Evolutionary conservation across 495 filamentous ascomycete genomes (phyloP), one percentile per base, ranked within the genome.

Genomic region (Annulohypoxylon bovei): DNA sequence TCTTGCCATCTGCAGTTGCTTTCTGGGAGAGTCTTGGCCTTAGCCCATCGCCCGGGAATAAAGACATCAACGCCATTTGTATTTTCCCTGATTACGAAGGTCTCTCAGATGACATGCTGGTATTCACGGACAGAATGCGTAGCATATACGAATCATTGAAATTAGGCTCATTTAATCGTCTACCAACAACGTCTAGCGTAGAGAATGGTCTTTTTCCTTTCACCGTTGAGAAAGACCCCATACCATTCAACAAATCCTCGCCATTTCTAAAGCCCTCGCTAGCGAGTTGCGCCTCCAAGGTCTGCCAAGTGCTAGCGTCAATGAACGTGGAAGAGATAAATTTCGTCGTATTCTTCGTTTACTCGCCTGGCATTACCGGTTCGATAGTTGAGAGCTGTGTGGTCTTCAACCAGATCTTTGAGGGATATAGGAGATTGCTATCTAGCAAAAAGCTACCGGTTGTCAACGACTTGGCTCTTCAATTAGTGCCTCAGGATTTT

Each of bases 11-110:
- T 5, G 91, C 92, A 1, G 76, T 97, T 7, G 75, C 85, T 0
- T 99, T 98, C 72, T 98, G 96, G 96, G 94, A 98, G 69, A 91
- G 90, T 22, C 85, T 98, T 65, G 91, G 92, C 4, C 85, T 99
- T 23, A 89, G 88, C 18, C 95, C 96, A 18, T 86, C 88, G 32
- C 87, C 88, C 76, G 93, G 93, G 0, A 67, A 82, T 1, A 99
- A 98, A 78, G 88, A 97, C 73, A 83, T 98, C 28, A 86, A 87
- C 8, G 88, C 89, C 11, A 88, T 93, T 71, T 96, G 93, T 70
- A 84, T 98, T n/a, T 91, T 91, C 73, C 93, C 94, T 6, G 77
- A 82, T 35, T 78, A 82, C 28, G 84, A 88, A 20, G 86, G 86
- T 7, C 79, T 90, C 46, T 74, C 77, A 58, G 84, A 88, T 20